Conservation (phyloP, 2,329 filamentous ascomycete genomes). For the Hymenotorrendiella dingleyae region DNA sequence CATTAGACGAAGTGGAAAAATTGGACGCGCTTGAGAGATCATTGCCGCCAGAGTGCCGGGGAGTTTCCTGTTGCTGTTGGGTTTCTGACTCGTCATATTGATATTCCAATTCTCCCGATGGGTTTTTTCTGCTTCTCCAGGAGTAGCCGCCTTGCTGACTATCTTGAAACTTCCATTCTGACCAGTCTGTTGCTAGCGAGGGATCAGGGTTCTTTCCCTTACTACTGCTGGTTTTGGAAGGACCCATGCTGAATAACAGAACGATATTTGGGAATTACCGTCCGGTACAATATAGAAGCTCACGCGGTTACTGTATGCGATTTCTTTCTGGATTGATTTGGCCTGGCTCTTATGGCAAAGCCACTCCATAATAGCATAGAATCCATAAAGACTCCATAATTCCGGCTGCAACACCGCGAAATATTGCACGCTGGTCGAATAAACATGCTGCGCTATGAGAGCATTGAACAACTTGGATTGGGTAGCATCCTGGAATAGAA, state of each 20-base stretch:
- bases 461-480: too few relatives aligned
- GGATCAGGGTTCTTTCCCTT: slow-evolving; percentile 10
- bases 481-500: too few relatives aligned
- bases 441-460: too few relatives aligned
- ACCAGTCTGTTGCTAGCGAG: slow-evolving; percentile 9
- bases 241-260: slow-evolving; percentile 4
- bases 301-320: background rate
- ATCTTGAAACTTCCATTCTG: slow-evolving; percentile 10
- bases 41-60: slow-evolving; percentile 3
- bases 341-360: too few relatives aligned
- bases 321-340: background rate
- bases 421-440: too few relatives aligned
- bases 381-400: too few relatives aligned
- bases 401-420: too few relatives aligned
- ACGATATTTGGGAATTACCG: background rate
- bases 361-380: too few relatives aligned
- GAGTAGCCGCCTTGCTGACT: slow-evolving; percentile 6
- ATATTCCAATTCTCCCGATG: slow-evolving; percentile 3
- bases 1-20: background rate
- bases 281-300: background rate
- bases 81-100: slow-evolving; percentile 2
- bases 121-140: slow-evolving; percentile 2
- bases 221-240: slow-evolving; percentile 8
- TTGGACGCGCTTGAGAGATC: background rate
- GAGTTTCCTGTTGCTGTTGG: slow-evolving; percentile 6